Base-by-base conservation (phyloP, 768 basidiomycete genomes). In the Boletellus sp. region DNA sequence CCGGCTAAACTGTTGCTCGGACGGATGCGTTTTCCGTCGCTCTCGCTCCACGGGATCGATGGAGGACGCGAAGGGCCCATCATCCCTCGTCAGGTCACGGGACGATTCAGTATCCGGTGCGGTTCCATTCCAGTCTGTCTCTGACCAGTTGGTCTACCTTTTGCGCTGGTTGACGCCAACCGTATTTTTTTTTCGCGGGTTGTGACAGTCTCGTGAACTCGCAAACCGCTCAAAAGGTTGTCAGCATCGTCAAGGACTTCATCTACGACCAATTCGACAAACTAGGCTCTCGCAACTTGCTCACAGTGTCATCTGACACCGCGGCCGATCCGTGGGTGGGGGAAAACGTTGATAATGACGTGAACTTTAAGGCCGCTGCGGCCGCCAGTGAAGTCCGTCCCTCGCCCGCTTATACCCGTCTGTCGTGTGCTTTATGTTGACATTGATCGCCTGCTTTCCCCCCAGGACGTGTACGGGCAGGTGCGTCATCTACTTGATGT, bases 241-340 rank as follows among this genome's bases (percentile, higher is more conserved):
- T 81, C 48, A 74, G 78, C 3, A 72, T 90, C 39, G 91, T 94
- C 26, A 60, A 73, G 26, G 68, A 74, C 16, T 90, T 87, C 69
- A 64, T 97, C 49, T 50, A 84, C 50, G 71, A 70, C 11, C 88
- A 91, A 69, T 95, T 95, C 58, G 80, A 78, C 12, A 88, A 89
- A 69, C 78, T 94, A 22, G 76, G 78, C 39, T 84, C 78, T 56
- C 90, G 90, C 81, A 93, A 87, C 75, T 84, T 69, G 59, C 67
- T 93, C 53, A 72, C 72, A 22, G 64, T 93, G 23, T 83, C 86
- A 68, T 70, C 72, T 42, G 61, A 83, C 23, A 79, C 84, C 48
- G 87, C 84, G 24, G 92, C 90, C 12, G 85, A 84, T 67, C 90
- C 93, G 15, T 95, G 92, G 92, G 72, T 92, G 9, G 81, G 84